Evolutionary conservation across 1,139 yeast genomes (phyloP), one percentile per base, ranked within the genome.

Genomic region (Yamadazyma dendronema): DNA sequence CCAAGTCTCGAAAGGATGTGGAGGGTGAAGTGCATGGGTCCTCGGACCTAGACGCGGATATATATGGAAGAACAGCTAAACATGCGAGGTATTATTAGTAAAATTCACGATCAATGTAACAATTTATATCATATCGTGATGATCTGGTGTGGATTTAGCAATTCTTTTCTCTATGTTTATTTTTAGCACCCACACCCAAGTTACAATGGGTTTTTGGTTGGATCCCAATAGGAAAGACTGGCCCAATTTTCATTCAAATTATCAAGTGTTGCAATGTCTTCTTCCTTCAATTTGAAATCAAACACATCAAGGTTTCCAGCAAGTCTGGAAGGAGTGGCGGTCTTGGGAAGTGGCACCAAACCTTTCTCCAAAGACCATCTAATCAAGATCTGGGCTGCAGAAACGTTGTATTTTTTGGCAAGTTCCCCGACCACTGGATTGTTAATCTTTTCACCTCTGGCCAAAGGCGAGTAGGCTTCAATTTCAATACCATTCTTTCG

Each of bases 401-500:
- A 61, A 23, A 73, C 79, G 26, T 59, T 54, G 55, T 81, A 68
- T 49, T 74, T 72, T 41, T 74, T 62, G 33, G 89, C 86, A 43
- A 85, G 57, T 24, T 65, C 58, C 16, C 56, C 48, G 16, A 85
- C 60, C 3, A 62, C 58, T 27, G 65, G 62, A 48, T 82, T 74
- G 4, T 14, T 61, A 49, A 82, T 65, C 28, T 82, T 57, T 12
- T 75, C 75, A n/a, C 74, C 66, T 29, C 86, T 77, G 14, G 89
- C 36, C 49, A 86, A 71, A 40, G 95, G 95, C 26, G 88, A 81
- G 60, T 82, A 87, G 28, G 92, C 90, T 57, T 84, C 85, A 36
- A 81, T 54, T 17, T 69, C 54, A 46, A 86, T 84, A 17, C 70
- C 74, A 46, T 84, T 66, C 17, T 65, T 54, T 42, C 71, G 62